A percentile compares a stretch with the other conserved stretches of the same genome.
These are phyloP conservation scores for Nannizzia gypsea DNA, from an alignment of 2,329 filamentous ascomycete species.

Conservation along the genomic window DNA sequence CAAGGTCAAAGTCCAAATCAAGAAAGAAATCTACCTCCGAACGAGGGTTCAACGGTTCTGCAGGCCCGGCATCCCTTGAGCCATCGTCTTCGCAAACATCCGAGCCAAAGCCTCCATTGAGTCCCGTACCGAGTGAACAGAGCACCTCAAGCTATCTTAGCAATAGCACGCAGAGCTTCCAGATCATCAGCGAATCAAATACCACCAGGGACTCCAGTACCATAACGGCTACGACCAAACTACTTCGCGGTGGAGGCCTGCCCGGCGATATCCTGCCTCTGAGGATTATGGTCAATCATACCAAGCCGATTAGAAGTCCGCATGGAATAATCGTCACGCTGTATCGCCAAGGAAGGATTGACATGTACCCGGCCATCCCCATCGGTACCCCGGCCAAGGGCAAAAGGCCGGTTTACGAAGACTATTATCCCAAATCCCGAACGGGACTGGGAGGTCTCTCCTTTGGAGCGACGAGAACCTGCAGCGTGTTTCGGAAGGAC, in stretches of 20 bases:
- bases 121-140: constrained; percentile 51
- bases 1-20: constrained; percentile 46
- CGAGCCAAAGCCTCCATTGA: constrained; percentile 28
- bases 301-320: constrained; percentile 78
- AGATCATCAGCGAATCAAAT: constrained; percentile 37
- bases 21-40: constrained; percentile 36
- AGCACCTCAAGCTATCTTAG: constrained; percentile 60
- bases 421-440: constrained; percentile 75
- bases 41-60: constrained; percentile 31
- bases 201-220: constrained; percentile 48
- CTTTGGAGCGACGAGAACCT: constrained; percentile 72
- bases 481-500: constrained; percentile 91
- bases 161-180: constrained; percentile 50
- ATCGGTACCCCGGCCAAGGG: constrained; percentile 52
- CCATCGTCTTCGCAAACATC: constrained; percentile 9
- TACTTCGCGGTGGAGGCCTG: constrained; percentile 70
- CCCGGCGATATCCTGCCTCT: constrained; percentile 74
- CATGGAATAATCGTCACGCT: constrained; percentile 87
- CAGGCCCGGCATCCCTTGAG: constrained; percentile 17
- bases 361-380: constrained; percentile 56
- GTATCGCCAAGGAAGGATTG: constrained; percentile 81
- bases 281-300: constrained; percentile 72
- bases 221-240: constrained; percentile 75
- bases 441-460: constrained; percentile 80
- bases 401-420: constrained; percentile 61